phyloP scores from a whole-genome alignment of 2,329 filamentous ascomycete species.

The Xenoacremonium recifei region DNA sequence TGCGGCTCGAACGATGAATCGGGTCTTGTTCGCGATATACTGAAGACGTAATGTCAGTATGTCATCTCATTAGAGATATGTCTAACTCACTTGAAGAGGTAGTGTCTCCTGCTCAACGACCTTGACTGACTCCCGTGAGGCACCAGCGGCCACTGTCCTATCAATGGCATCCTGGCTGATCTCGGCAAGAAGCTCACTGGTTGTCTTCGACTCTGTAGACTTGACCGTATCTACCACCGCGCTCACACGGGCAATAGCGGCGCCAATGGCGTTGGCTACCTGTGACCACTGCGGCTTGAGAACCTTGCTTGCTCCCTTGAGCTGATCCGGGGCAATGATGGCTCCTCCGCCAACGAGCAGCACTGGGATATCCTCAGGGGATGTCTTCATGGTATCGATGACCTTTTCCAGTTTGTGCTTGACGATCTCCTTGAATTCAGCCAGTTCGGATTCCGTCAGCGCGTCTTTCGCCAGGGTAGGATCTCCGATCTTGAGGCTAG shows the following conservation, averaged over 20 bases:
- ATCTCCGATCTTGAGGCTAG: constrained; percentile 40
- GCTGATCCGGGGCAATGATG: constrained; percentile 53
- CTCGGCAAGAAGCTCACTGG: constrained; percentile 36
- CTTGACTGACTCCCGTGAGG: constrained; percentile 40
- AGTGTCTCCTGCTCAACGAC: constrained; percentile 54
- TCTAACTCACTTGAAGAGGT: constrained; percentile 45
- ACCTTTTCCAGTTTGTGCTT: constrained; percentile 53
- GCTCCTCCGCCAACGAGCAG: constrained; percentile 64
- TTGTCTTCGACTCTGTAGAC: constrained; percentile 42
- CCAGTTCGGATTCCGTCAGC: constrained; percentile 32
- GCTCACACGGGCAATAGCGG: constrained; percentile 60
- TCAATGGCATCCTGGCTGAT: constrained; percentile 41
- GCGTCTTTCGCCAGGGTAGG: constrained; percentile 31
- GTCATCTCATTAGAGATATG: not conserved
- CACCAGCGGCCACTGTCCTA: constrained; percentile 45
- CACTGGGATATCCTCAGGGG: constrained; percentile 57
- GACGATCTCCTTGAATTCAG: constrained; percentile 38
- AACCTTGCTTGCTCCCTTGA: constrained; percentile 55
- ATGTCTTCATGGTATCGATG: constrained; percentile 63
- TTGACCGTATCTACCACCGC: constrained; percentile 51
- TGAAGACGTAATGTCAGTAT: constrained; percentile 20
- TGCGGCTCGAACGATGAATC: constrained; percentile 57
- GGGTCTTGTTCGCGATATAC: constrained; percentile 53
- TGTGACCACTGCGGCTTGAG: constrained; percentile 56
- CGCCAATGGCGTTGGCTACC: constrained; percentile 65